Evolutionary conservation across 176 grass and related monocot genomes (phyloP).

Genomic region (Avena eriantha): DNA sequence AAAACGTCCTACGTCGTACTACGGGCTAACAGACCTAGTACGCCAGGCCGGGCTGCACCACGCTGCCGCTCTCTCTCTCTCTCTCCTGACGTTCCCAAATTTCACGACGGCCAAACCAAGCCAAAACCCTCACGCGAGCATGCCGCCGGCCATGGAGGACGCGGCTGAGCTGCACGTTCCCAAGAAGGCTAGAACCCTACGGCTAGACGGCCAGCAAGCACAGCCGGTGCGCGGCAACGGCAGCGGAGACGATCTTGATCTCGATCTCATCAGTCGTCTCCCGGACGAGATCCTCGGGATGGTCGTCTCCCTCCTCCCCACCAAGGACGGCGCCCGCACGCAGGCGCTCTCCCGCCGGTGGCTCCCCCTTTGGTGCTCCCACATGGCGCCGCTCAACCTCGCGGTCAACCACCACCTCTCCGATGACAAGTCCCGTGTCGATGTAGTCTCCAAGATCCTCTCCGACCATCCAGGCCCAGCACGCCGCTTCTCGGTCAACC

Average conservation of each 20-base stretch:
- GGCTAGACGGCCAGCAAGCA: neutral
- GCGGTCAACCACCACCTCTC: neutral
- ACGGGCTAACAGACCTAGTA: no score
- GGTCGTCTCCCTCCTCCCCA: neutral
- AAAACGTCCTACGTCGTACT: no score
- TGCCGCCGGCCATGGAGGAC: no score
- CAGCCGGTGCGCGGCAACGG: neutral
- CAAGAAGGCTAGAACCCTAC: neutral
- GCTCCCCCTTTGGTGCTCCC: neutral
- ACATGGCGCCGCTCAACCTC: neutral
- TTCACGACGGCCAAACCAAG: no score
- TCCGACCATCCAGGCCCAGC: neutral
- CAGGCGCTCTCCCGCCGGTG: constrained; percentile 1
- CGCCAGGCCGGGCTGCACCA: no score
- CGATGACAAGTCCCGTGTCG: neutral
- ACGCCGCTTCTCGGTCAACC: neutral
- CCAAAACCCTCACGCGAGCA: no score
- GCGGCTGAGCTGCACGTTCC: neutral
- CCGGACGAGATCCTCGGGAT: neutral
- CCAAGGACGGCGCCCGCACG: neutral
- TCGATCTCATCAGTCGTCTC: neutral
- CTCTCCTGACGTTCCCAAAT: no score
- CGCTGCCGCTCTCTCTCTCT: no score
- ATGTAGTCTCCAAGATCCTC: neutral
- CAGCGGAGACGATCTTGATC: neutral